phyloP scores from a whole-genome alignment of 2,329 filamentous ascomycete species.

The Colletotrichum plurivorum region DNA sequence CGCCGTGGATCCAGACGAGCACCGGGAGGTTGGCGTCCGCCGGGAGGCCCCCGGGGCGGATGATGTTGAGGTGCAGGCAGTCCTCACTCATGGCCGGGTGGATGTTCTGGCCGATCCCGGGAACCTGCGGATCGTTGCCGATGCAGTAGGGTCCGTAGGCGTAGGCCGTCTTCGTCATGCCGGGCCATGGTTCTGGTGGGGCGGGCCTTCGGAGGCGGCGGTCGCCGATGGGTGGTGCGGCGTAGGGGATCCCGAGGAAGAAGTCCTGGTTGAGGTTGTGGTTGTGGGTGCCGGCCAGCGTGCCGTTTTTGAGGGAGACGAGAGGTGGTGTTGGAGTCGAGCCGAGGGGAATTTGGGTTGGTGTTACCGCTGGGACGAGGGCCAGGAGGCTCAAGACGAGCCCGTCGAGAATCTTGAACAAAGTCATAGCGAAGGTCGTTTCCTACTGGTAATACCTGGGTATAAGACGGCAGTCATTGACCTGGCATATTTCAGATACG shows the following conservation, averaged over 20 bases:
- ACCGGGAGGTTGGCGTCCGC: conserved; percentile 42
- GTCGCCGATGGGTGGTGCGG: conserved; percentile 41
- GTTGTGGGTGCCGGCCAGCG: neutral
- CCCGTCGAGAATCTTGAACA: neutral
- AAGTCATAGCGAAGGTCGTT: neutral
- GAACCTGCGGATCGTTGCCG: conserved; percentile 44
- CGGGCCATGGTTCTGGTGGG: conserved; percentile 55
- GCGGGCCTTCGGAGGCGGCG: conserved; percentile 50
- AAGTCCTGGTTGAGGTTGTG: conserved; percentile 48
- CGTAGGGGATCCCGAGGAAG: conserved; percentile 66
- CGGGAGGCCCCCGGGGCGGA: conserved; percentile 41
- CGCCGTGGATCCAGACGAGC: conserved; percentile 50
- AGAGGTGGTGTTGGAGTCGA: neutral
- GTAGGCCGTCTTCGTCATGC: conserved; percentile 53
- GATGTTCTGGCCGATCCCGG: neutral
- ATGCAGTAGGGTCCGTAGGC: conserved; percentile 61
- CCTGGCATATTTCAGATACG: no score
- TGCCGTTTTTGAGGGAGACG: neutral
- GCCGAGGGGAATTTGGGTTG: neutral
- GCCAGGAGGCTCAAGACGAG: neutral
- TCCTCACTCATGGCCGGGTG: conserved; percentile 40
- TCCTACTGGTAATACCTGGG: neutral
- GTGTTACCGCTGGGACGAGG: neutral
- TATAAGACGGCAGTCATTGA: no score
- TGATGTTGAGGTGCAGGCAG: conserved; percentile 46